These are phyloP conservation scores for Lycium barbarum DNA, from an alignment of 257 asterid species.

Conservation along the genomic window DNA sequence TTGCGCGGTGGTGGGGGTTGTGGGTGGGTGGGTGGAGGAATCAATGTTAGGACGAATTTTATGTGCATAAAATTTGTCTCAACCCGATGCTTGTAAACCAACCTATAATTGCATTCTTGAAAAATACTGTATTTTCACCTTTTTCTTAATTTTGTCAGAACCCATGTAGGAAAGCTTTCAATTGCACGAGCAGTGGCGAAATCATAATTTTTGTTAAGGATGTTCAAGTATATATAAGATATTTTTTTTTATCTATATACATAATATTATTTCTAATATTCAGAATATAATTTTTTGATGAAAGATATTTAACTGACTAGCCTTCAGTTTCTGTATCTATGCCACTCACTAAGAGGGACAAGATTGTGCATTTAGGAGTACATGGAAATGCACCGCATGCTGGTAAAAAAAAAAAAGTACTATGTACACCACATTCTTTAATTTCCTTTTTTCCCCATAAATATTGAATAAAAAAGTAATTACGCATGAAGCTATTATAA, in stretches of 20 bases:
- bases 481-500: background rate
- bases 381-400: background rate
- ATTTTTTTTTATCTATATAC: background rate
- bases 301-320: background rate
- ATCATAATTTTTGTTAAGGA: background rate
- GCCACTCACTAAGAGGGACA: background rate
- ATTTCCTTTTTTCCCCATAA: background rate
- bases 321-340: background rate
- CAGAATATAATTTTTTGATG: background rate
- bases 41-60: background rate
- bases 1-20: no score
- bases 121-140: background rate
- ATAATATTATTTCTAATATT: background rate
- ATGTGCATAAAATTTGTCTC: background rate
- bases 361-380: background rate
- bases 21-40: background rate
- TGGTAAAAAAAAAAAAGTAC: background rate
- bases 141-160: slow-evolving; percentile 8
- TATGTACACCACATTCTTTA: background rate
- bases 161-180: background rate
- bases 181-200: background rate
- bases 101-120: background rate
- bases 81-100: background rate
- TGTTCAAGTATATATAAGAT: background rate
- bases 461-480: background rate